Evolutionary conservation across 768 basidiomycete genomes (phyloP).

Genomic region (Dioszegia crocea): DNA sequence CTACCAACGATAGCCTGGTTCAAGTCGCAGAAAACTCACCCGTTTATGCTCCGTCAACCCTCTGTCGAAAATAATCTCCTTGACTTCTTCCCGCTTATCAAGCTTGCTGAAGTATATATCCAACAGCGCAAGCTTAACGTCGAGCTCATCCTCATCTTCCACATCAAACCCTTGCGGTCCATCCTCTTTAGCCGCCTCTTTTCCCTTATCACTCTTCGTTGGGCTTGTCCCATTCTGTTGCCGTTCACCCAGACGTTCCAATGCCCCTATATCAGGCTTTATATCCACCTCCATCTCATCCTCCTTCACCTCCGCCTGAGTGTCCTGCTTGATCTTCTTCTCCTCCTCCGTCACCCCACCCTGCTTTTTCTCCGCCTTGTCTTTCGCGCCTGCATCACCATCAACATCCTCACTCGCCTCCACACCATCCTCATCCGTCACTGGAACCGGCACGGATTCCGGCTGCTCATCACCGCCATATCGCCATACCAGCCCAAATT

Average conservation of each 20-base stretch:
- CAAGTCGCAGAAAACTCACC: conserved; percentile 54
- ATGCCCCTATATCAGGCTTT: background rate
- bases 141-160: conserved; percentile 76
- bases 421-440: conserved; percentile 40
- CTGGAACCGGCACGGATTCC: conserved; percentile 37
- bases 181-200: conserved; percentile 24
- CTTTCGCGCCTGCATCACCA: conserved; percentile 13
- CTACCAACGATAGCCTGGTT: background rate
- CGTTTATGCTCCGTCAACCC: conserved; percentile 91
- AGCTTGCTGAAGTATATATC: conserved; percentile 89
- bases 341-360: conserved; percentile 14
- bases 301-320: conserved; percentile 22
- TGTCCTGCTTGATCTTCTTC: conserved; percentile 17
- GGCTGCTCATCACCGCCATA: conserved; percentile 75
- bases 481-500: conserved; percentile 81
- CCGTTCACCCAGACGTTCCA: background rate
- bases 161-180: conserved; percentile 52
- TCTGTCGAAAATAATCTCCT: conserved; percentile 84
- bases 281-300: conserved; percentile 14
- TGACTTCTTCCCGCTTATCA: conserved; percentile 76
- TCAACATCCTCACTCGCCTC: conserved; percentile 75
- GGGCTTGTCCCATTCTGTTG: no score
- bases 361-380: conserved; percentile 4
- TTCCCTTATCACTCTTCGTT: conserved; percentile 6
- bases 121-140: conserved; percentile 80